phyloP scores from a whole-genome alignment of 2,329 filamentous ascomycete genomes.

The Dactylellina cionopaga region DNA sequence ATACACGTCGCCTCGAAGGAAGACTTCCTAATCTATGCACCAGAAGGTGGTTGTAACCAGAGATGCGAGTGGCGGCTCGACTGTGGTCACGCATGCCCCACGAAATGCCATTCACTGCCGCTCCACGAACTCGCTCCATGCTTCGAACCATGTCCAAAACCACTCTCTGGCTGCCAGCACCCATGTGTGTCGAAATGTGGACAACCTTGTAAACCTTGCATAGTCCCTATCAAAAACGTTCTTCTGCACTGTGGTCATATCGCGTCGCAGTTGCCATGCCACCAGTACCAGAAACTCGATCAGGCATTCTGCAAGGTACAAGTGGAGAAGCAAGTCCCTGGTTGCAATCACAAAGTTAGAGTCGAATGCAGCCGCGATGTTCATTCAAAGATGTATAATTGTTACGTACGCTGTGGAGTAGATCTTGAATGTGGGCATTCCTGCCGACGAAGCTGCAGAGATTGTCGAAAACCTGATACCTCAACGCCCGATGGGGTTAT shows the following conservation, averaged over 20 bases:
- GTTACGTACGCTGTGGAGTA: slow-evolving; percentile 64
- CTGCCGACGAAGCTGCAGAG: slow-evolving; percentile 65
- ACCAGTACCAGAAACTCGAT: slow-evolving; percentile 62
- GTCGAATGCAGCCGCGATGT: slow-evolving; percentile 67
- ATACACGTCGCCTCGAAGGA: slow-evolving; percentile 68
- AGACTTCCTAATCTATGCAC: slow-evolving; percentile 68
- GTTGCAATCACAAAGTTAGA: slow-evolving; percentile 67
- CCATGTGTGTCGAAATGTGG: slow-evolving; percentile 60
- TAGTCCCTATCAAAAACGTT: slow-evolving; percentile 26
- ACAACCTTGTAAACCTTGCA: slow-evolving; percentile 53
- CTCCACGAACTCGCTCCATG: slow-evolving; percentile 59
- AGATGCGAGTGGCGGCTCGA: slow-evolving; percentile 61
- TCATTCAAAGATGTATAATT: slow-evolving; percentile 62
- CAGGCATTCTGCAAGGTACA: slow-evolving; percentile 64
- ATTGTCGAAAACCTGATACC: slow-evolving; percentile 63
- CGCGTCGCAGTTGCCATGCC: slow-evolving; percentile 57
- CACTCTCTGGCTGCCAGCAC: slow-evolving; percentile 58
- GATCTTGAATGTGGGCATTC: slow-evolving; percentile 69
- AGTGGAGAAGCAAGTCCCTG: slow-evolving; percentile 65
- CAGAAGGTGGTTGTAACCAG: slow-evolving; percentile 71
- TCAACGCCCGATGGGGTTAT: slow-evolving; percentile 56
- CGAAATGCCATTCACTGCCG: slow-evolving; percentile 57
- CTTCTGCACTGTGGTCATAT: slow-evolving; percentile 54
- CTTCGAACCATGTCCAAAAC: slow-evolving; percentile 58
- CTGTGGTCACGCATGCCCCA: slow-evolving; percentile 56